These are phyloP conservation scores for Davidsoniella virescens DNA, from an alignment of 2,329 filamentous ascomycete species.

Conservation along the genomic window DNA sequence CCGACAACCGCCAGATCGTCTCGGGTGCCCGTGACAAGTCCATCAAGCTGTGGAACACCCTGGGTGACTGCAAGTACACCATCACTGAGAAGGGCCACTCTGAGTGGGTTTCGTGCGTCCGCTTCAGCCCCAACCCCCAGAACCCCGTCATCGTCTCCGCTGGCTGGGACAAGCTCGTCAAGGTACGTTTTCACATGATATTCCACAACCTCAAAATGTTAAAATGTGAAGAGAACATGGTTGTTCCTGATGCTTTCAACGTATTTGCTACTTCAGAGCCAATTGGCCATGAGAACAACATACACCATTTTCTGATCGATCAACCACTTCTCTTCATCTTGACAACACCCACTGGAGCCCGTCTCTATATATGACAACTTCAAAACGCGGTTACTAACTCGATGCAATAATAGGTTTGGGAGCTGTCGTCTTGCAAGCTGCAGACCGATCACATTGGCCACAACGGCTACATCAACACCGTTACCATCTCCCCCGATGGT, in stretches of 20 bases:
- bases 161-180: constrained; percentile 99
- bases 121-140: constrained; percentile 99
- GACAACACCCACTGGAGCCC: background rate
- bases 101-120: constrained; percentile 98
- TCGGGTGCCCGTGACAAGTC: constrained; percentile 95
- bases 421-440: constrained; percentile 96
- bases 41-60: constrained; percentile 99
- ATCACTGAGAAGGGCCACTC: constrained; percentile 99
- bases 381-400: too few species aligned
- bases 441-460: constrained; percentile 99
- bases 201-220: constrained; percentile 1
- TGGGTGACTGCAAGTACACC: constrained; percentile 99
- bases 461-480: constrained; percentile 99
- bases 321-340: constrained; percentile 5
- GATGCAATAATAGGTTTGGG: constrained; percentile 64
- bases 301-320: constrained; percentile 73
- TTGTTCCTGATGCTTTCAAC: constrained; percentile 77
- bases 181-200: constrained; percentile 50
- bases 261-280: constrained; percentile 99
- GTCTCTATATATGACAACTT: too few species aligned
- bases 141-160: constrained; percentile 98
- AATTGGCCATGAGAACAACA: constrained; percentile 86
- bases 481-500: constrained; percentile 98
- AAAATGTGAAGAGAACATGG: constrained; percentile 6
- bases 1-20: constrained; percentile 99